phyloP scores from a whole-genome alignment of 225 moss, liverwort and hornwort species.

The Polytrichum commune region DNA sequence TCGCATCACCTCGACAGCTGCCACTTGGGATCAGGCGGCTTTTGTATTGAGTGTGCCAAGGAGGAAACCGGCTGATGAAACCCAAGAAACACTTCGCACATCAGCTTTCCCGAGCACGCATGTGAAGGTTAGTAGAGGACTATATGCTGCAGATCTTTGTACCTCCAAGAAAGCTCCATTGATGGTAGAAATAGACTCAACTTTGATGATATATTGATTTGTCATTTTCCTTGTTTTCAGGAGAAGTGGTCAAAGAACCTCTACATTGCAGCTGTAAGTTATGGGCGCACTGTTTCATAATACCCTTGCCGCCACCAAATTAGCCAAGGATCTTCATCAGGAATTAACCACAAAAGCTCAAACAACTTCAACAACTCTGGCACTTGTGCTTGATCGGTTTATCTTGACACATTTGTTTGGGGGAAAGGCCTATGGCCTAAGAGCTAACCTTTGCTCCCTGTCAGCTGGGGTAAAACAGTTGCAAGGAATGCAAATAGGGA shows the following conservation, averaged over 20 bases:
- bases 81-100: constrained; percentile 95
- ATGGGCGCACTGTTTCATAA: constrained; percentile 97
- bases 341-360: constrained; percentile 18
- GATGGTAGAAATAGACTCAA: neutral
- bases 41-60: constrained; percentile 97
- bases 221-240: constrained; percentile 23
- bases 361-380: constrained; percentile 31
- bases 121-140: constrained; percentile 63
- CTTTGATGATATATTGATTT: neutral
- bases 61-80: constrained; percentile 94
- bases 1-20: constrained; percentile 97
- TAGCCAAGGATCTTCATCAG: constrained; percentile 15
- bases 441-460: constrained; percentile 30
- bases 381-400: constrained; percentile 16
- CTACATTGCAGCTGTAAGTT: constrained; percentile 97
- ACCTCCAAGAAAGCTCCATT: no score
- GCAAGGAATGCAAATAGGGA: constrained; percentile 33
- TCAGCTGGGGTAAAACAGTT: constrained; percentile 29
- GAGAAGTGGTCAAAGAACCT: constrained; percentile 99
- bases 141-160: no score
- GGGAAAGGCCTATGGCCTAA: constrained; percentile 17
- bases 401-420: constrained; percentile 39
- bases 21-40: constrained; percentile 98
- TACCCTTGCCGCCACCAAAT: constrained; percentile 17
- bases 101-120: constrained; percentile 94